Evolutionary conservation across 2,329 filamentous ascomycete species (phyloP), one percentile per base, ranked within the genome.

Genomic region (Sclerotinia nivalis): DNA sequence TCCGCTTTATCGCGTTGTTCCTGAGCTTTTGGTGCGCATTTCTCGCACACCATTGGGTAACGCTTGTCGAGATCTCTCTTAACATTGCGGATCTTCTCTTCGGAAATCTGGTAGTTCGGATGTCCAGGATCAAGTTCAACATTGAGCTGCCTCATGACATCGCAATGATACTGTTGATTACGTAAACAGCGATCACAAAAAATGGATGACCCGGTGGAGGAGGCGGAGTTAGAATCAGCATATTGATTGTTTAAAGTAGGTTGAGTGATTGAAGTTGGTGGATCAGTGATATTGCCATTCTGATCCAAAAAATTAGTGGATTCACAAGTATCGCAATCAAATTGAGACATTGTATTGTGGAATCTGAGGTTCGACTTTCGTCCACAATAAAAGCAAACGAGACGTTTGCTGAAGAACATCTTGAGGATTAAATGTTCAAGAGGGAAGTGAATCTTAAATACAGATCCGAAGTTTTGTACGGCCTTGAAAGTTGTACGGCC

Each of bases 201-300:
- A 72, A 85, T 82, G 74, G 75, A 68, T 74, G 45, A 67, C 37
- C 20, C 18, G 4, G 37, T 47, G 22, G 52, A 25, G 8, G 28
- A 45, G 43, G 73, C 68, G 1, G 47, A 52, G 71, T 82, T 74
- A 72, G 82, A 76, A 66, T 83, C 81, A 59, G 79, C 85, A 78
- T 83, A 89, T 70, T 81, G 80, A n/a, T 81, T 77, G 52, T 79
- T 77, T 71, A 80, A 78, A 68, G 82, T 78, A 76, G 82, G 79
- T 71, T 82, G 81, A n/a, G 84, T 86, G 70, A 87, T 87, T 28
- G 85, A 81, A 34, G 89, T 84, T 2, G 93, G 93, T 37, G 94
- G 93, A 80, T 99, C 95, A 69, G 92, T 91, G 74, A 98, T 96
- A 65, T 96, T 89, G 76, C 95, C 95, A 79, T 93, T 88, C 91